Evolutionary conservation across 2,329 filamentous ascomycete genomes (phyloP).

Genomic region (Sporothrix brasiliensis): DNA sequence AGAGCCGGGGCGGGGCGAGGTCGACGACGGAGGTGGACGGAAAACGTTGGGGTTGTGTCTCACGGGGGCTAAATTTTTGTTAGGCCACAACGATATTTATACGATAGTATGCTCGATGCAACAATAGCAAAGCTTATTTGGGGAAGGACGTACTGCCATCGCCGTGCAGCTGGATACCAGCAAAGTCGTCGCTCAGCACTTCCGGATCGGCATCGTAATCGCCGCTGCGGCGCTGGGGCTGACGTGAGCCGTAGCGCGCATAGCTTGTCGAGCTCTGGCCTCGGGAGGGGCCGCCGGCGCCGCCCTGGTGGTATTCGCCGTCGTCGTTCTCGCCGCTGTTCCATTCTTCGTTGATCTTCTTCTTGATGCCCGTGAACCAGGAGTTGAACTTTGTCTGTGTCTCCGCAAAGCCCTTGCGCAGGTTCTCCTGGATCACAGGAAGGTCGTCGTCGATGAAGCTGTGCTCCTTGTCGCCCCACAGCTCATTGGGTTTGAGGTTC

Average conservation of each 20-base stretch:
- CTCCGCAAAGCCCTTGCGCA: slow-evolving; percentile 91
- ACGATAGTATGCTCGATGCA: background rate
- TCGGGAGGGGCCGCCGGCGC: slow-evolving; percentile 32
- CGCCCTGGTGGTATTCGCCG: slow-evolving; percentile 35
- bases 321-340: slow-evolving; percentile 67
- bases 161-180: slow-evolving; percentile 64
- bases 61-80: slow-evolving; percentile 54
- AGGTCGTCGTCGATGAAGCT: slow-evolving; percentile 97
- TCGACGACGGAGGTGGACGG: slow-evolving; percentile 63
- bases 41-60: slow-evolving; percentile 81
- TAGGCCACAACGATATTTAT: slow-evolving; percentile 27
- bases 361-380: slow-evolving; percentile 90
- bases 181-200: slow-evolving; percentile 87
- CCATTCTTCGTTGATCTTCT: slow-evolving; percentile 89
- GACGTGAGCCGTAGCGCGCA: slow-evolving; percentile 47
- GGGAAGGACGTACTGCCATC: slow-evolving; percentile 62
- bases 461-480: slow-evolving; percentile 71
- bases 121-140: background rate
- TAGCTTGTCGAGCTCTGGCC: slow-evolving; percentile 26
- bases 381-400: slow-evolving; percentile 91
- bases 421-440: slow-evolving; percentile 87
- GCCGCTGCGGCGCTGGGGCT: slow-evolving; percentile 68
- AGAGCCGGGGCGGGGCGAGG: slow-evolving; percentile 54
- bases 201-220: slow-evolving; percentile 97
- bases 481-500: slow-evolving; percentile 57